Evolutionary conservation across 2,329 filamentous ascomycete genomes (phyloP).

Genomic region (Penicillium sclerotiorum): DNA sequence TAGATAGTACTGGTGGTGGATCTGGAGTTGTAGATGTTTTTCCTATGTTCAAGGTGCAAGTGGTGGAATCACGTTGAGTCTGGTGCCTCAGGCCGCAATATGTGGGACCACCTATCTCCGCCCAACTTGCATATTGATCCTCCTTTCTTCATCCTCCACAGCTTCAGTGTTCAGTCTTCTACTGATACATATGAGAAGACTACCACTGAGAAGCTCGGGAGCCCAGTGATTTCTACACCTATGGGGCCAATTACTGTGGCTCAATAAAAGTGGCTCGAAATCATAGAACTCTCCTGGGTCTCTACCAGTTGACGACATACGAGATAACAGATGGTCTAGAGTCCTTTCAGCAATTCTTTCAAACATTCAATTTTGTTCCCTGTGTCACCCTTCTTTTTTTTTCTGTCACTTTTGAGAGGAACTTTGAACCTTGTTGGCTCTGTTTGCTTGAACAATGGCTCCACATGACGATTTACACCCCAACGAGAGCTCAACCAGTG

Average conservation of each 20-base stretch:
- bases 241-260: too few relatives aligned
- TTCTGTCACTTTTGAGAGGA: background rate
- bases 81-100: slow-evolving; percentile 12
- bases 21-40: background rate
- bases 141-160: background rate
- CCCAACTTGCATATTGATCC: slow-evolving; percentile 1
- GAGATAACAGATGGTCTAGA: background rate
- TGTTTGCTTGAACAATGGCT: background rate
- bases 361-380: background rate
- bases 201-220: too few relatives aligned
- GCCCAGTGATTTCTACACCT: too few relatives aligned
- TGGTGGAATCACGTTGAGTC: slow-evolving; percentile 22
- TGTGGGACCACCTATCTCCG: slow-evolving; percentile 1
- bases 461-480: background rate
- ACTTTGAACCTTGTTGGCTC: too few relatives aligned
- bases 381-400: background rate
- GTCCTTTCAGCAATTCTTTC: background rate
- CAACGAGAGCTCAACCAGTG: background rate
- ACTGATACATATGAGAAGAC: too few relatives aligned
- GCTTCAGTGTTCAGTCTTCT: background rate
- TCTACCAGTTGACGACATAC: too few relatives aligned
- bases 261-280: background rate
- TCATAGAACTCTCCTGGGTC: background rate
- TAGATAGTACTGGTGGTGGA: background rate
- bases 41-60: slow-evolving; percentile 2